Conservation (phyloP, 2,329 filamentous ascomycete genomes). For the Allantophomopsis cytisporea region DNA sequence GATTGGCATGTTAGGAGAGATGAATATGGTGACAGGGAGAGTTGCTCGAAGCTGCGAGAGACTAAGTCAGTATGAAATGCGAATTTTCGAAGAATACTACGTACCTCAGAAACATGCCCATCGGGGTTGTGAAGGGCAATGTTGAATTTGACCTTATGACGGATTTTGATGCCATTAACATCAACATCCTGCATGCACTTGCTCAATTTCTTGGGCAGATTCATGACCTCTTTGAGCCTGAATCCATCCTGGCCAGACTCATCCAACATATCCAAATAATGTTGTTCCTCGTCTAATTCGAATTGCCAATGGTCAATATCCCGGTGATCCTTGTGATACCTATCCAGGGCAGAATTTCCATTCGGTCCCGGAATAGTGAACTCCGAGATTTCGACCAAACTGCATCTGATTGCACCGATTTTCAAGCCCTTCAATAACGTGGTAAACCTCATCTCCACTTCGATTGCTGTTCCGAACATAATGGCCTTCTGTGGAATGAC, state of each 20-base stretch:
- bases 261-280: slow-evolving; percentile 57
- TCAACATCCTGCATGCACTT: slow-evolving; percentile 85
- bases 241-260: slow-evolving; percentile 55
- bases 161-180: slow-evolving; percentile 76
- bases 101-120: slow-evolving; percentile 80
- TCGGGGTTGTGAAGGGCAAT: slow-evolving; percentile 91
- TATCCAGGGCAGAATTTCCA: slow-evolving; percentile 25
- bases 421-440: slow-evolving; percentile 80
- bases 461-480: slow-evolving; percentile 79
- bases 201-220: slow-evolving; percentile 69
- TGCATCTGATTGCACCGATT: slow-evolving; percentile 70
- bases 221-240: slow-evolving; percentile 44
- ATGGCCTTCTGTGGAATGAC: slow-evolving; percentile 88
- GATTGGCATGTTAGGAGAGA: slow-evolving; percentile 83
- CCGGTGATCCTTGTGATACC: slow-evolving; percentile 48
- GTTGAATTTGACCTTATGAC: slow-evolving; percentile 85
- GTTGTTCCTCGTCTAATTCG: slow-evolving; percentile 38
- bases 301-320: slow-evolving; percentile 48
- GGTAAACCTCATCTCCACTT: slow-evolving; percentile 74
- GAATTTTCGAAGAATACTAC: slow-evolving; percentile 8
- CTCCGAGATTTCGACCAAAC: slow-evolving; percentile 68
- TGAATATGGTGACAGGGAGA: slow-evolving; percentile 84
- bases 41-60: slow-evolving; percentile 61
- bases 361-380: slow-evolving; percentile 36
- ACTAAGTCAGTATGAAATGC: slow-evolving; percentile 3